A percentile compares a stretch with the other conserved stretches of the same genome.
phyloP scores from a whole-genome alignment of 1,284 basidiomycete species.

The Tylopilus sp. region DNA sequence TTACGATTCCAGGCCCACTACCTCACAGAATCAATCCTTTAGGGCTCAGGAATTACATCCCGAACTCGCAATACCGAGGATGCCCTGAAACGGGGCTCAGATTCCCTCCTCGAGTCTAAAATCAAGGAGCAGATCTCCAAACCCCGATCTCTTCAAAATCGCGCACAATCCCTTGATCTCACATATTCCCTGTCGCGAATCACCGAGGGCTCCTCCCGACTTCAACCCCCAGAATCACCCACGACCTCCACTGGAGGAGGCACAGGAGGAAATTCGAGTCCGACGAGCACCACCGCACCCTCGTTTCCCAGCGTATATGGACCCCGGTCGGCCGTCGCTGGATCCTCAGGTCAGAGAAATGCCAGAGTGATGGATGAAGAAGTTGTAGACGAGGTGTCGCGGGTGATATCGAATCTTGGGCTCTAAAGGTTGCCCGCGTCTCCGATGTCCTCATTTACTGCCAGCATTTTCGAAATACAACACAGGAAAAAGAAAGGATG shows the following conservation, averaged over 20 bases:
- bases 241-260: conserved; percentile 69
- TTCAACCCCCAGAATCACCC: conserved; percentile 71
- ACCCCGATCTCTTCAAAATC: conserved; percentile 73
- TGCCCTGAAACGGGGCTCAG: conserved; percentile 79
- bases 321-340: conserved; percentile 52
- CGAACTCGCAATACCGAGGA: conserved; percentile 70
- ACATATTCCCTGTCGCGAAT: conserved; percentile 77
- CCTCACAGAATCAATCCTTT: conserved; percentile 17
- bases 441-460: conserved; percentile 7
- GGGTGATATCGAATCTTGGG: conserved; percentile 76
- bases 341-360: conserved; percentile 45
- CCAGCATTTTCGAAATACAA: conserved; percentile 6
- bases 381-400: conserved; percentile 67
- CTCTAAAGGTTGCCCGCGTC: conserved; percentile 45
- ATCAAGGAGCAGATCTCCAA: conserved; percentile 75
- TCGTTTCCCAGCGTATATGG: conserved; percentile 82
- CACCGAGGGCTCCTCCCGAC: conserved; percentile 60
- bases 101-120: conserved; percentile 84
- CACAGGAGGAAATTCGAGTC: conserved; percentile 68
- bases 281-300: conserved; percentile 69
- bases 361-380: conserved; percentile 59
- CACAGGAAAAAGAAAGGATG: conserved; percentile 1
- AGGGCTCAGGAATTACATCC: conserved; percentile 66
- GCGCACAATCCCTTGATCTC: conserved; percentile 78
- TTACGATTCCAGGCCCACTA: conserved; percentile 18